Evolutionary conservation across 1,139 yeast species (phyloP), one percentile per base, ranked within the genome.

Genomic region (Hyphopichia buzzinii): DNA sequence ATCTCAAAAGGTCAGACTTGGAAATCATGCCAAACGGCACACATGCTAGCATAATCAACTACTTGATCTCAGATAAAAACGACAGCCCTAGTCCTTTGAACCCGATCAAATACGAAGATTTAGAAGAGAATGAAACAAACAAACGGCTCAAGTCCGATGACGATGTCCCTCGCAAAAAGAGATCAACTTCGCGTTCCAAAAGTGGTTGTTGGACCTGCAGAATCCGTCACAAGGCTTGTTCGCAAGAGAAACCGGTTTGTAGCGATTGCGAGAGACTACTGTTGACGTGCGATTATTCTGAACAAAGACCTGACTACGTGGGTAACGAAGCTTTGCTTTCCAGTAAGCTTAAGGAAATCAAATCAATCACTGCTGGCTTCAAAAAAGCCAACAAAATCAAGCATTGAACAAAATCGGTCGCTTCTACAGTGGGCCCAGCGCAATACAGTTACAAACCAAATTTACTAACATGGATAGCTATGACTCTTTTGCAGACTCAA

Each of bases 121-220:
- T n/a, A n/a, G n/a, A n/a, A n/a, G n/a, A n/a, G n/a, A n/a, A n/a
- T n/a, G n/a, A n/a, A n/a, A n/a, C n/a, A n/a, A n/a, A n/a, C n/a
- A n/a, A n/a, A n/a, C n/a, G n/a, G n/a, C n/a, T n/a, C n/a, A n/a
- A n/a, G n/a, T n/a, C n/a, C n/a, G n/a, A n/a, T n/a, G n/a, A n/a
- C n/a, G n/a, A n/a, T n/a, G n/a, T n/a, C n/a, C n/a, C n/a, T n/a
- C n/a, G n/a, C n/a, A n/a, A n/a, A 31, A 38, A 45, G 29, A 48
- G 37, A 29, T 29, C 40, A 15, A 47, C 50, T 3, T 64, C 72
- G 10, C 60, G 83, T 39, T 78, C 83, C 1, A 74, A 74, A 43
- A 66, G 62, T 26, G 87, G 87, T 0, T 81, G 87, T 48, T 81
- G 86, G 86, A 81, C 83, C 4, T 81, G 87, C 50, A 54, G 87